phyloP scores from a whole-genome alignment of 2,329 filamentous ascomycete genomes.

The Byssothecium circinans region DNA sequence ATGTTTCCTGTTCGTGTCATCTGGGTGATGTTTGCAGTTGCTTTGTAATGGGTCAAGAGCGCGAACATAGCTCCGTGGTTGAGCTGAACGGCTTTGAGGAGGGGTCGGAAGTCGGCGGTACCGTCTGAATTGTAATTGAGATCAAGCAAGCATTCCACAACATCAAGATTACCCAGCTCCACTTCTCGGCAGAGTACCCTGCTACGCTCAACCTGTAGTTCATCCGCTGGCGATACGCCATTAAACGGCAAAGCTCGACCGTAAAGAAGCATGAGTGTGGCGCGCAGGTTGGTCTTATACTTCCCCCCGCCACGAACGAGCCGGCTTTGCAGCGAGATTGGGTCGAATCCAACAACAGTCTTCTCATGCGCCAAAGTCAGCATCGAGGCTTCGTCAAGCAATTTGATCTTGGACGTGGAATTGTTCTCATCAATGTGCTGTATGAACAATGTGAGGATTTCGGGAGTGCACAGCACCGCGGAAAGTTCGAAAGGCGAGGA shows the following conservation, averaged over 20 bases:
- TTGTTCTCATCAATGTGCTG: slow-evolving; percentile 1
- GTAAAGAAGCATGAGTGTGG: slow-evolving; percentile 2
- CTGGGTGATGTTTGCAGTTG: neutral
- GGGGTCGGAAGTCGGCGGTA: slow-evolving; percentile 3
- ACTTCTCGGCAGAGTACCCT: slow-evolving; percentile 7
- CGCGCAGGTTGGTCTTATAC: slow-evolving; percentile 1
- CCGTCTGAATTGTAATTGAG: slow-evolving; percentile 6
- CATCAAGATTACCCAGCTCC: slow-evolving; percentile 4
- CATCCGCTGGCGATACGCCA: neutral
- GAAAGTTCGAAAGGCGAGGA: slow-evolving; percentile 11
- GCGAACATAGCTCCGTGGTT: slow-evolving; percentile 8
- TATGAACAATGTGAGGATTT: slow-evolving; percentile 7
- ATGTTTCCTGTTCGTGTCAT: slow-evolving; percentile 2
- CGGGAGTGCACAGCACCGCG: slow-evolving; percentile 2
- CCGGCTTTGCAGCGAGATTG: slow-evolving; percentile 6
- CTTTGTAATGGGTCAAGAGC: neutral
- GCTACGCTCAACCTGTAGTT: slow-evolving; percentile 1
- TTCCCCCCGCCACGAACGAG: slow-evolving; percentile 7
- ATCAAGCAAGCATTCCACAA: slow-evolving; percentile 8
- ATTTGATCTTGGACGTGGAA: slow-evolving; percentile 1
- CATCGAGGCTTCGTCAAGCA: slow-evolving; percentile 6
- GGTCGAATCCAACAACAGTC: slow-evolving; percentile 1
- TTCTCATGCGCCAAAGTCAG: slow-evolving; percentile 4
- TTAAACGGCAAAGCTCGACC: neutral
- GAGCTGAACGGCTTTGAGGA: slow-evolving; percentile 3